Percentiles rank a stretch among this genome's conserved stretches.
These are phyloP conservation scores for Bipolaris zeicola DNA, from an alignment of 2,329 filamentous ascomycete genomes.

Conservation along the genomic window DNA sequence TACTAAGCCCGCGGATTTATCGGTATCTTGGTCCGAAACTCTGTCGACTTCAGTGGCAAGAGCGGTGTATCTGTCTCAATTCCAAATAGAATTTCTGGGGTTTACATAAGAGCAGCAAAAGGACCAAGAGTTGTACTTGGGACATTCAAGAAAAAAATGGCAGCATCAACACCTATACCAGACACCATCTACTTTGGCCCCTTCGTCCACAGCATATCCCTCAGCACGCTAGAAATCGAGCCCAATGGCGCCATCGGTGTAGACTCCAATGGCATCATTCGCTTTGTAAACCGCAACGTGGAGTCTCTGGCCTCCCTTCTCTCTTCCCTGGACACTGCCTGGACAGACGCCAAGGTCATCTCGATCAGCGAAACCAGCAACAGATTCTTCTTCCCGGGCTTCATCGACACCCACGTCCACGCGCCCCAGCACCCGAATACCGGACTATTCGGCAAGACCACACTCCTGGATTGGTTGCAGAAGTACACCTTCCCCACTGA, in stretches of 20 bases:
- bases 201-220: slow-evolving; percentile 63
- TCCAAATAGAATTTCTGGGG: neutral
- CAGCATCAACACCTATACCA: slow-evolving; percentile 34
- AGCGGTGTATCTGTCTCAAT: neutral
- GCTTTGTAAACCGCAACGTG: slow-evolving; percentile 51
- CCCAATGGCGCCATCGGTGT: slow-evolving; percentile 57
- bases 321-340: slow-evolving; percentile 26
- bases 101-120: neutral
- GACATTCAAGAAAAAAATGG: slow-evolving; percentile 33
- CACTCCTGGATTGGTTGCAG: slow-evolving; percentile 89
- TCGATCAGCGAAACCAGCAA: slow-evolving; percentile 55
- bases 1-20: neutral
- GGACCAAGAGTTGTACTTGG: neutral
- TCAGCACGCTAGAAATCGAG: slow-evolving; percentile 57
- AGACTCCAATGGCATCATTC: slow-evolving; percentile 59
- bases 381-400: slow-evolving; percentile 83
- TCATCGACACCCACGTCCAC: slow-evolving; percentile 93
- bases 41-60: neutral
- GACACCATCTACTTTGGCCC: slow-evolving; percentile 62
- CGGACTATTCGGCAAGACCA: slow-evolving; percentile 91
- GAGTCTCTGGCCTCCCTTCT: slow-evolving; percentile 23
- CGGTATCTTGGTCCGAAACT: neutral
- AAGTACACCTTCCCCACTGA: slow-evolving; percentile 96
- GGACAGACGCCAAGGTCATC: slow-evolving; percentile 51
- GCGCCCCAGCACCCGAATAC: slow-evolving; percentile 93